Percentiles rank a stretch among this genome's conserved stretches.
Conservation (phyloP, 208 protist species). For the Acanthamoeba lenticulata region DNA sequence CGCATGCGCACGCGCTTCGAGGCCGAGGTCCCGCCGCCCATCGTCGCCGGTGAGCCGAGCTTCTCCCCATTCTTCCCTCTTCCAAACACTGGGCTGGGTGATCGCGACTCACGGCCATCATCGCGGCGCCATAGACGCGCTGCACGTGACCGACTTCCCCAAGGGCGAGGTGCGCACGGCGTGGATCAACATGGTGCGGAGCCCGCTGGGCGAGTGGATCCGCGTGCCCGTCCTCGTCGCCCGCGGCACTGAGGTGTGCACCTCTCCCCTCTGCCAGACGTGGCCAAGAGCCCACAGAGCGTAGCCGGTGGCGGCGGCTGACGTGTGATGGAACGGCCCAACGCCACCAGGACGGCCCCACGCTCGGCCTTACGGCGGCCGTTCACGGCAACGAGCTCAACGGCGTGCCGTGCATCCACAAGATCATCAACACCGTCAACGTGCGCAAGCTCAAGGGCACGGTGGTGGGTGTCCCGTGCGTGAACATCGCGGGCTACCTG, state of each 20-base stretch:
- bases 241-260: not conserved
- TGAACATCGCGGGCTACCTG: constrained; percentile 66
- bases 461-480: constrained; percentile 64
- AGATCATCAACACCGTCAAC: constrained; percentile 23
- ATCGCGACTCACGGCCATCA: not conserved
- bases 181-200: constrained; percentile 67
- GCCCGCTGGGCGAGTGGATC: constrained; percentile 42
- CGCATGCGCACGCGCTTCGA: constrained; percentile 28
- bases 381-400: constrained; percentile 75
- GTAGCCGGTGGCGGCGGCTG: too few relatives aligned
- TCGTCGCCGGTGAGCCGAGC: not conserved
- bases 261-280: not conserved
- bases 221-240: constrained; percentile 47
- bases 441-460: constrained; percentile 46
- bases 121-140: not conserved
- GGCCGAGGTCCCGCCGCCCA: constrained; percentile 20
- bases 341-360: not conserved
- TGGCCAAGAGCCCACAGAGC: too few relatives aligned
- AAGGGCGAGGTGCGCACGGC: constrained; percentile 56
- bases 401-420: constrained; percentile 70
- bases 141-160: not conserved
- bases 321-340: too few relatives aligned
- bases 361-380: constrained; percentile 69
- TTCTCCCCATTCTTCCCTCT: not conserved
- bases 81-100: not conserved